These are phyloP conservation scores for Rhododendron vialii DNA, from an alignment of 148 eudicot species.

Conservation along the genomic window DNA sequence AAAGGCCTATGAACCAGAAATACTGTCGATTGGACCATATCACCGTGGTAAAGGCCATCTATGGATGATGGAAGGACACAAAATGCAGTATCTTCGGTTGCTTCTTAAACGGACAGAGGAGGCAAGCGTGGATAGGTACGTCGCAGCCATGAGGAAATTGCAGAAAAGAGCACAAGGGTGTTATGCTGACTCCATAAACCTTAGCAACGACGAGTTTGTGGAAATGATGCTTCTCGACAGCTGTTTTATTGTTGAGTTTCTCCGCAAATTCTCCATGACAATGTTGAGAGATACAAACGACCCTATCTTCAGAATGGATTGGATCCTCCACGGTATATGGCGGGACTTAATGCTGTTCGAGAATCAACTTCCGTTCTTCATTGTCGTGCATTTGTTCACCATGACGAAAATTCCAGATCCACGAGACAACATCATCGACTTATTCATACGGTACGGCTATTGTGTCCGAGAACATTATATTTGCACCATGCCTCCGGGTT, in stretches of 20 bases:
- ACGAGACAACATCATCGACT: background rate
- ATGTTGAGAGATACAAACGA: slow-evolving; percentile 3
- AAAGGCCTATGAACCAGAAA: slow-evolving; percentile 19
- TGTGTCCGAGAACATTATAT: background rate
- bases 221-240: slow-evolving; percentile 28
- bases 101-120: slow-evolving; percentile 11
- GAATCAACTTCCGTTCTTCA: slow-evolving; percentile 18
- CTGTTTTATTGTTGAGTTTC: slow-evolving; percentile 21
- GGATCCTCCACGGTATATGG: background rate
- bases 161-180: slow-evolving; percentile 5
- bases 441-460: background rate
- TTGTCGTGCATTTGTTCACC: background rate
- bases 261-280: slow-evolving; percentile 3
- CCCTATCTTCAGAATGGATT: background rate
- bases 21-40: slow-evolving; percentile 27
- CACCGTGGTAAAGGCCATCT: slow-evolving; percentile 14
- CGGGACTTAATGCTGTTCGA: slow-evolving; percentile 25
- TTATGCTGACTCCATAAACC: slow-evolving; percentile 8
- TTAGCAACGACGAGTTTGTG: slow-evolving; percentile 10
- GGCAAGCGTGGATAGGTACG: background rate
- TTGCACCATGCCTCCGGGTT: background rate
- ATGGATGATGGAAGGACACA: slow-evolving; percentile 20
- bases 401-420: background rate
- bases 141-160: slow-evolving; percentile 4
- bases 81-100: slow-evolving; percentile 1